A percentile compares a stretch with the other conserved stretches of the same genome.
phyloP scores from a whole-genome alignment of 2,329 filamentous ascomycete genomes.

The Colletotrichum sp. region DNA sequence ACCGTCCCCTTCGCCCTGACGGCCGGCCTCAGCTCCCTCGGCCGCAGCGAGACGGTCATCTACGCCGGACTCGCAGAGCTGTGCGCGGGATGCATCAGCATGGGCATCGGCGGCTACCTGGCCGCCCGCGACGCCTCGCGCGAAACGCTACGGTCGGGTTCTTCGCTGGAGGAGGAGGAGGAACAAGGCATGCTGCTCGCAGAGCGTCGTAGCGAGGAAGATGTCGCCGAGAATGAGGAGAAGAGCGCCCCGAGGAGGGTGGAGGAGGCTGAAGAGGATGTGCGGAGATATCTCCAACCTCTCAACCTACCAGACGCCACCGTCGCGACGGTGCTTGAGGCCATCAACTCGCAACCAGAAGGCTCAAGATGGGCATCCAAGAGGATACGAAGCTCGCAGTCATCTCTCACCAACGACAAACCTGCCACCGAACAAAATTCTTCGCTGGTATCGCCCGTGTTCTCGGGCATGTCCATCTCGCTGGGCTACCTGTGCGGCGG shows the following conservation, averaged over 20 bases:
- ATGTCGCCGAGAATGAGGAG: slow-evolving; percentile 5
- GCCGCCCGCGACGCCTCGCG: slow-evolving; percentile 53
- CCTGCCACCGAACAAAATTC: background rate
- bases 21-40: slow-evolving; percentile 68
- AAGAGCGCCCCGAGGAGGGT: background rate
- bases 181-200: slow-evolving; percentile 28
- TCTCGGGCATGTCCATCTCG: slow-evolving; percentile 64
- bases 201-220: background rate
- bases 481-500: slow-evolving; percentile 68
- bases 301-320: slow-evolving; percentile 29
- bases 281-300: slow-evolving; percentile 37
- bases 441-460: slow-evolving; percentile 37
- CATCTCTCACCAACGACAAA: background rate
- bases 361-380: background rate
- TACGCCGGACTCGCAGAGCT: slow-evolving; percentile 74
- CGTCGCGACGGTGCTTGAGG: slow-evolving; percentile 27
- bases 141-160: background rate
- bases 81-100: slow-evolving; percentile 74
- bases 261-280: slow-evolving; percentile 19
- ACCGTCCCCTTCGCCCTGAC: slow-evolving; percentile 79
- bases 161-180: slow-evolving; percentile 23
- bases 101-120: slow-evolving; percentile 75
- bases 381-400: background rate
- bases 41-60: slow-evolving; percentile 66
- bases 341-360: slow-evolving; percentile 32